These are phyloP conservation scores for Carex scoparia DNA, from an alignment of 176 grass and related monocot species.

Conservation along the genomic window DNA sequence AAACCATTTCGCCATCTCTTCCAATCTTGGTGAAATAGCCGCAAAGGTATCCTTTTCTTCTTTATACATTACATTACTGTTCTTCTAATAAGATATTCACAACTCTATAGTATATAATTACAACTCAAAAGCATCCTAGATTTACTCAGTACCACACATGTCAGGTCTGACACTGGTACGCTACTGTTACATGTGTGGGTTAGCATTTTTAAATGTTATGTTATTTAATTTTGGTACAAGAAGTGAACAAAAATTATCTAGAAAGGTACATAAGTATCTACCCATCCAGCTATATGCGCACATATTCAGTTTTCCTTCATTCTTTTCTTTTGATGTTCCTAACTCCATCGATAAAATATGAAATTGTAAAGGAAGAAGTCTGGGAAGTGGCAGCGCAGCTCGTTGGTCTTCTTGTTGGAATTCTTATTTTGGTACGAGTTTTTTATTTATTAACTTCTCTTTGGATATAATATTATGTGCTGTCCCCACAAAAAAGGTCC, in stretches of 20 bases:
- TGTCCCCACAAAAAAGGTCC: slow-evolving; percentile 4
- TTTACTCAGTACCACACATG: not conserved
- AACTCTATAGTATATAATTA: not conserved
- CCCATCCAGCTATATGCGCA: not conserved
- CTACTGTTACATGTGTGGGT: not conserved
- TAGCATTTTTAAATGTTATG: not conserved
- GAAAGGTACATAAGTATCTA: not conserved
- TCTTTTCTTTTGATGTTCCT: not conserved
- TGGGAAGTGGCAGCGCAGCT: slow-evolving; percentile 96
- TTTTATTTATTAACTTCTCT: slow-evolving; percentile 20
- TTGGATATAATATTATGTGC: not conserved
- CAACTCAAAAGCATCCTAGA: not conserved
- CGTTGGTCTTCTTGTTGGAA: slow-evolving; percentile 54
- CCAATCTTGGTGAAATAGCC: slow-evolving; percentile 89
- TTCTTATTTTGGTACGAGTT: slow-evolving; percentile 62
- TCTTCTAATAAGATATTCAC: not conserved
- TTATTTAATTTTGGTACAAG: not conserved
- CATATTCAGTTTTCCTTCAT: not conserved
- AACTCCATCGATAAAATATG: not conserved
- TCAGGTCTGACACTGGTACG: not conserved
- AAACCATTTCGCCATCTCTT: slow-evolving; percentile 80
- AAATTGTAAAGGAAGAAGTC: slow-evolving; percentile 74
- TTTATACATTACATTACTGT: slow-evolving; percentile 7
- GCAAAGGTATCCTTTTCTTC: slow-evolving; percentile 57
- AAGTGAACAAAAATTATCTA: not conserved